A percentile compares a stretch with the other conserved stretches of the same genome.
Evolutionary conservation across 116 monocot genomes (phyloP).

Genomic region (Posidonia oceanica): DNA sequence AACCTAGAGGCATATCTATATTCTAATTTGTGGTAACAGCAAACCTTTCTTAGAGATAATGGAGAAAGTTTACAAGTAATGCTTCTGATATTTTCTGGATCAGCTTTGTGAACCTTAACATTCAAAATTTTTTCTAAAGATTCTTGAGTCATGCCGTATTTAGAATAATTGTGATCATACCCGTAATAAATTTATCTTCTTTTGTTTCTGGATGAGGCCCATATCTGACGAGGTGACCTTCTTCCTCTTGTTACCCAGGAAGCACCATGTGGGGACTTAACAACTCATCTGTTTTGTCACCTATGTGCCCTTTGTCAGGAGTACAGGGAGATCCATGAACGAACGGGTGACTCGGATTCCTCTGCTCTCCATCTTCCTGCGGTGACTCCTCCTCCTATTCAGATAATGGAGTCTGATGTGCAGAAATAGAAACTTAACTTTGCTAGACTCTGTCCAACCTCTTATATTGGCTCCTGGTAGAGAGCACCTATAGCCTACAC

Average conservation of each 20-base stretch:
- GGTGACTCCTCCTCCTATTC: slow-evolving; percentile 41
- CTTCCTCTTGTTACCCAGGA: slow-evolving; percentile 30
- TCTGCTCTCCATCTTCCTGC: slow-evolving; percentile 19
- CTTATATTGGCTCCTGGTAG: too few relatives aligned
- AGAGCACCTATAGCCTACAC: not conserved
- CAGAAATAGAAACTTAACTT: not conserved
- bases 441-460: too few relatives aligned
- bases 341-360: slow-evolving; percentile 26
- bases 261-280: slow-evolving; percentile 74
- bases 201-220: too few relatives aligned
- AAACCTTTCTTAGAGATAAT: too few relatives aligned
- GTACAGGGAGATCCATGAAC: slow-evolving; percentile 80
- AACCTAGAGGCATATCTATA: not conserved
- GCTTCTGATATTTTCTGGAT: too few relatives aligned
- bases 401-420: slow-evolving; percentile 46
- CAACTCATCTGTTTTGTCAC: slow-evolving; percentile 84
- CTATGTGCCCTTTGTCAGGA: slow-evolving; percentile 86
- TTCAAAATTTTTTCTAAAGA: too few relatives aligned
- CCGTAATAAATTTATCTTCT: too few relatives aligned
- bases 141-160: too few relatives aligned
- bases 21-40: too few relatives aligned
- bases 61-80: too few relatives aligned
- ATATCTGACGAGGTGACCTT: not conserved
- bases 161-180: too few relatives aligned
- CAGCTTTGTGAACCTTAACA: too few relatives aligned